Base-by-base conservation (phyloP, 192 early-diverging fungal species). In the Coemansia aciculifera region DNA sequence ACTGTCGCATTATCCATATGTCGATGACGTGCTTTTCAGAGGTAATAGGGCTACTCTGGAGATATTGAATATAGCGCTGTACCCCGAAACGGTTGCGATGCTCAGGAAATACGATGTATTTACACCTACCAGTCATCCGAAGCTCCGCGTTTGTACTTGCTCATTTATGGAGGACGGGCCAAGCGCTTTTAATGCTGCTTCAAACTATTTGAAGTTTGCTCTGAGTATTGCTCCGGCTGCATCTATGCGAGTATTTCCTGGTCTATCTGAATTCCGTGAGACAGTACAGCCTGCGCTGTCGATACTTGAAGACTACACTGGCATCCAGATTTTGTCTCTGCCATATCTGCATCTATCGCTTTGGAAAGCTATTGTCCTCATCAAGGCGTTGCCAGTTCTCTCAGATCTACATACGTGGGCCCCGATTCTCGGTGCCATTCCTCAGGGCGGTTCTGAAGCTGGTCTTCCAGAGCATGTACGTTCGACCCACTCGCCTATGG, bases 1-100 rank as follows among this genome's bases (percentile, higher is more conserved):
- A 27, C 24, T 27, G 24, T 27, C 24, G 24, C 24, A 27, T 27
- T 27, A 27, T 27, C 24, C 24, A 27, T 27, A 27, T 27, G 34
- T 4, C 9, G 64, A 66, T 21, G 51, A 66, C 46, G 23, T 34
- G n/a, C 8, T 66, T 40, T 66, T 66, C 10, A 38, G 52, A 5
- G 52, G 52, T 8, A 57, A 57, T 38, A 2, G 10, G 15, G n/a
- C 36, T 11, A 40, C 52, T 5, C 23, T 66, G 8, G 51, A 66
- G 38, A 12, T 23, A 7, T 32, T 66, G 24, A 40, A 37, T 6
- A 13, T 66, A 32, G 42, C 24, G 37, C 23, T 34, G 11, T 49
- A 57, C 23, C 21, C 17, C 17, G 29, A 36, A 24, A 43, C 40
- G 1, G 24, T 66, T 11, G 24, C 32, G 5, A 66, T 66, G 38